Evolutionary conservation across 371 early-diverging fungal species (phyloP).

Genomic region (Dichotomocladium elegans): DNA sequence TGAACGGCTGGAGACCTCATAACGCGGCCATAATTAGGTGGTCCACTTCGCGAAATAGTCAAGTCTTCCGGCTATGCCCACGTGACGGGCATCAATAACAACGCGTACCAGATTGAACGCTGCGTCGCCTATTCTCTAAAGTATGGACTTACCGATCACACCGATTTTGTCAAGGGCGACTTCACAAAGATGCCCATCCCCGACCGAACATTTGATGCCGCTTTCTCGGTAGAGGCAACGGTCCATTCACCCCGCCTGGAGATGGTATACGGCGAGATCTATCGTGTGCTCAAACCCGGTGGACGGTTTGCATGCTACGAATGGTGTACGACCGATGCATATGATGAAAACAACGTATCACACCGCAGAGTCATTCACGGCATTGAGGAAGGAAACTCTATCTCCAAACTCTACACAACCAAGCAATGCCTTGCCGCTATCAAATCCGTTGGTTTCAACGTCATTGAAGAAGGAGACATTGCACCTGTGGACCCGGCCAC

Average conservation of each 20-base stretch:
- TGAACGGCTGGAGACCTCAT: background rate
- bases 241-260: constrained; percentile 67
- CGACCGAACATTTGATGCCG: constrained; percentile 61
- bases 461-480: constrained; percentile 58
- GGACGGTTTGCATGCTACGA: constrained; percentile 70
- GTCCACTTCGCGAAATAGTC: constrained; percentile 76
- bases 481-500: constrained; percentile 51
- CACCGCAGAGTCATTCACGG: constrained; percentile 67
- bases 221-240: constrained; percentile 77
- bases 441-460: constrained; percentile 70
- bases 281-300: constrained; percentile 76
- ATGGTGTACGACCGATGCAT: constrained; percentile 72
- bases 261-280: constrained; percentile 71
- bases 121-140: constrained; percentile 61
- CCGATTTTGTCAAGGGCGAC: constrained; percentile 65
- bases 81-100: constrained; percentile 81
- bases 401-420: constrained; percentile 69
- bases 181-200: constrained; percentile 75
- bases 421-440: constrained; percentile 59
- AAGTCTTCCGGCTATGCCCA: constrained; percentile 66
- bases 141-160: constrained; percentile 46
- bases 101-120: constrained; percentile 78
- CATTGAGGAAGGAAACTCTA: constrained; percentile 78
- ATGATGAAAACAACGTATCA: constrained; percentile 57
- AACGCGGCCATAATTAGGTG: constrained; percentile 26